Conservation (phyloP, 192 early-diverging fungal genomes). For the Kickxella alabastrina region DNA sequence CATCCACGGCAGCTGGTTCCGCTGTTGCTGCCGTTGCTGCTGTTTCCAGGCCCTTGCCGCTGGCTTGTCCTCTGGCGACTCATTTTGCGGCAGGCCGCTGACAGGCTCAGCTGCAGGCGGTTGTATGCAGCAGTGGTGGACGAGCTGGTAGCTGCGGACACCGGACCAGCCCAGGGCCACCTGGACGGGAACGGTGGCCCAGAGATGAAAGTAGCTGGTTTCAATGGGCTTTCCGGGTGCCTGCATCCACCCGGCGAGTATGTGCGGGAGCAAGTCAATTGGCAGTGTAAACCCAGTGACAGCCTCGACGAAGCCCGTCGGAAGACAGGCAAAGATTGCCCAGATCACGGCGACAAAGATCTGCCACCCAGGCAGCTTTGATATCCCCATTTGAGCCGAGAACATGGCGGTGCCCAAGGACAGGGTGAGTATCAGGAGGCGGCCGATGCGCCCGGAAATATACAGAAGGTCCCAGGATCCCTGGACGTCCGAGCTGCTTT, state of each 20-base stretch:
- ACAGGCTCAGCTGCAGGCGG: not conserved
- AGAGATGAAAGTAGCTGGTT: conserved; percentile 47
- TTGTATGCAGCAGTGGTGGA: conserved; percentile 18
- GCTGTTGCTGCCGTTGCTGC: not conserved
- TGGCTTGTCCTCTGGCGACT: not conserved
- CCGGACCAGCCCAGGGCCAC: conserved; percentile 46
- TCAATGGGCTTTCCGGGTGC: conserved; percentile 42
- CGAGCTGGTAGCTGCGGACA: conserved; percentile 46
- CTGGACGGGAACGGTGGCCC: conserved; percentile 42
- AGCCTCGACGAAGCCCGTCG: conserved; percentile 45
- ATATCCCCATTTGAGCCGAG: conserved; percentile 37
- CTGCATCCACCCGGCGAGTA: conserved; percentile 40
- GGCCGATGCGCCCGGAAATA: conserved; percentile 18
- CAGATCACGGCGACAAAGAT: conserved; percentile 29
- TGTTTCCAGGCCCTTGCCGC: not conserved
- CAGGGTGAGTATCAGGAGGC: conserved; percentile 27
- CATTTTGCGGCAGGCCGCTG: not conserved
- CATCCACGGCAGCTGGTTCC: conserved; percentile 33
- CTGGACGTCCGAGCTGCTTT: not conserved
- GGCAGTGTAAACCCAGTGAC: conserved; percentile 44
- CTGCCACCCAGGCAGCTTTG: conserved; percentile 44
- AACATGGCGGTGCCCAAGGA: conserved; percentile 32
- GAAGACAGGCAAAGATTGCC: conserved; percentile 31
- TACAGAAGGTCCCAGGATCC: conserved; percentile 17
- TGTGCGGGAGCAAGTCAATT: conserved; percentile 44